Conservation (phyloP, 306 rosid species). For the Alnus rubra region DNA sequence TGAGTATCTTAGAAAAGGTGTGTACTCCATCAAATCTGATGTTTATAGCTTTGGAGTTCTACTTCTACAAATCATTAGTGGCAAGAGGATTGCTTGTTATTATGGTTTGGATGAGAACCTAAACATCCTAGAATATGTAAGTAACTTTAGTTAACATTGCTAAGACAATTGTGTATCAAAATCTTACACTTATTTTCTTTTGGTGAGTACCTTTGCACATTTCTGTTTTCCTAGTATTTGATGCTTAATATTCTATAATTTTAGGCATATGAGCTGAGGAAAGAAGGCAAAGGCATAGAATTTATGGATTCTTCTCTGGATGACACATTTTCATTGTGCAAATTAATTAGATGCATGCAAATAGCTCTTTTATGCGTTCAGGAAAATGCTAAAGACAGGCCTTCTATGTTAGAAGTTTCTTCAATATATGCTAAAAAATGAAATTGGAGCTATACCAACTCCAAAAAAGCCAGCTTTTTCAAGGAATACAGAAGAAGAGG, state of each 20-base stretch:
- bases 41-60: conserved; percentile 11
- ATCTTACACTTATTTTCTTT: too few species aligned
- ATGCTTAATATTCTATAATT: not conserved
- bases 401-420: conserved; percentile 36
- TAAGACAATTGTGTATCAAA: too few species aligned
- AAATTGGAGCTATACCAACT: not conserved
- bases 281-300: conserved; percentile 27
- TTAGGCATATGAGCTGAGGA: conserved; percentile 45
- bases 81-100: not conserved
- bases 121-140: conserved; percentile 34
- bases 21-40: conserved; percentile 26
- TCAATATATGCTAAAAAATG: conserved; percentile 39
- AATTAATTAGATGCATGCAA: conserved; percentile 35
- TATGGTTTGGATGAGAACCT: conserved; percentile 25
- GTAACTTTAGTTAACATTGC: not conserved
- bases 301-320: conserved; percentile 34
- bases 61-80: conserved; percentile 47
- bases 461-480: conserved; percentile 39
- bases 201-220: too few species aligned
- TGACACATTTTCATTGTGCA: conserved; percentile 27
- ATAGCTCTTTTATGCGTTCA: conserved; percentile 41
- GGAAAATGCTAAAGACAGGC: conserved; percentile 35
- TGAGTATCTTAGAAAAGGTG: conserved; percentile 20
- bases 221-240: too few species aligned
- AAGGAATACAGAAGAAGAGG: not conserved